Evolutionary conservation across 2,329 filamentous ascomycete genomes (phyloP), one percentile per base, ranked within the genome.

Genomic region (Exophiala calicioides): DNA sequence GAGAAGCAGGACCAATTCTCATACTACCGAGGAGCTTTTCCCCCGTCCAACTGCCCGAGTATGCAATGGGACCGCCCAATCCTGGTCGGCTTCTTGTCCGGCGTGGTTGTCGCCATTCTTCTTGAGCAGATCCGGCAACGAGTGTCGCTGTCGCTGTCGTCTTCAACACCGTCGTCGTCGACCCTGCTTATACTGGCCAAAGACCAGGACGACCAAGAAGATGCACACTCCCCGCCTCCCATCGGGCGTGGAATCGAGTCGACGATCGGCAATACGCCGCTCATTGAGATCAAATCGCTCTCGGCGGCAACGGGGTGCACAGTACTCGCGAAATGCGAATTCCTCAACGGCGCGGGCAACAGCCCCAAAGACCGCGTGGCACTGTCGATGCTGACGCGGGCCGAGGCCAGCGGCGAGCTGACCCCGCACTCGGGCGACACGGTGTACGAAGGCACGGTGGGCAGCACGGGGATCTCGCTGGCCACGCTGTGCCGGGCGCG

Each of bases 361-460:
- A 93, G 87, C 58, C 90, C 93, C 30, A 98, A 98, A 68, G 93
- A 98, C 68, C 82, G 93, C 42, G 93, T 98, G 10, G 93, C 93
- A 1, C 77, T 97, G 27, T 86, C 80, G 68, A 94, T 97, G 76
- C 95, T 98, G 65, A 72, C 81, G 47, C 74, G 83, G 66, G 93
- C 90, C 32, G 93, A 98, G 74, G 77, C 81, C 52, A 71, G 79
- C 37, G 90, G 90, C 2, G 74, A 90, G 13, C 71, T 98, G 34
- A 78, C 77, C 0, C 91, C 93, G 0, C 76, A 86, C 57, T 84
- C 86, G 16, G 91, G 91, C 52, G 93, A 98, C 66, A 94, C 88
- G 32, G 90, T 98, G 61, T 98, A 97, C 68, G 93, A 98, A 72
- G 93, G 93, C 56, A 98, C 93, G 1, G 90, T 95, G 12, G 93